Conservation (phyloP, 805 yeast genomes). For the Jamesozyma rosinii region DNA sequence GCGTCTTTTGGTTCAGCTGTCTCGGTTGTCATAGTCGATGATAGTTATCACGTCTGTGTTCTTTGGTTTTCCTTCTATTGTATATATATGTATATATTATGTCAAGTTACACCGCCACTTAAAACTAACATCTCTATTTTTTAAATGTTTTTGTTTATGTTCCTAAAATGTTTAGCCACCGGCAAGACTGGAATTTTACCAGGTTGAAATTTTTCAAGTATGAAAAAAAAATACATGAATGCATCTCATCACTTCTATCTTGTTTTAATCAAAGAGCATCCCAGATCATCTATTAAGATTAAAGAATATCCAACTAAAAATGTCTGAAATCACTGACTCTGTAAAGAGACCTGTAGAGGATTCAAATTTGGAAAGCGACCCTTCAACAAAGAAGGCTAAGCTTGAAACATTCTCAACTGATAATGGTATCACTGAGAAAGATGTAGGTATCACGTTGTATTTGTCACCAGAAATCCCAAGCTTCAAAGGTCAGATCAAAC, state of each 20-base stretch:
- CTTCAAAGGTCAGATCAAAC: constrained; percentile 73
- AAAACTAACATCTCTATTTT: no score
- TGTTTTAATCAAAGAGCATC: no score
- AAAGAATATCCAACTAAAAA: not conserved
- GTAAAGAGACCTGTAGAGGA: constrained; percentile 13
- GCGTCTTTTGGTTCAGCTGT: constrained; percentile 17
- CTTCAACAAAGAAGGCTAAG: constrained; percentile 10
- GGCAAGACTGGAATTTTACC: not conserved
- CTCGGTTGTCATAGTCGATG: constrained; percentile 11
- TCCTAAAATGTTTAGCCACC: not conserved
- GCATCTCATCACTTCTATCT: not conserved
- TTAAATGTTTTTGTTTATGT: not conserved
- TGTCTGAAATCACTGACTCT: constrained; percentile 8
- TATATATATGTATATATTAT: no score
- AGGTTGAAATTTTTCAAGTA: not conserved
- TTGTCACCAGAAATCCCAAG: constrained; percentile 49
- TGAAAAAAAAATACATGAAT: not conserved
- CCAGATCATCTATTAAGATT: not conserved
- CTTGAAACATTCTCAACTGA: constrained; percentile 2
- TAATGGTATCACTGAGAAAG: constrained; percentile 52
- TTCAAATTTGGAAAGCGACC: not conserved
- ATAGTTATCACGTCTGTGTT: no score
- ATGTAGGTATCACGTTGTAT: constrained; percentile 81
- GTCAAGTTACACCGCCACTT: no score
- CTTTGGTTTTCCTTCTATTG: no score